Evolutionary conservation across 2,329 filamentous ascomycete genomes (phyloP), one percentile per base, ranked within the genome.

Genomic region (Pseudovirgaria hyperparasitica): DNA sequence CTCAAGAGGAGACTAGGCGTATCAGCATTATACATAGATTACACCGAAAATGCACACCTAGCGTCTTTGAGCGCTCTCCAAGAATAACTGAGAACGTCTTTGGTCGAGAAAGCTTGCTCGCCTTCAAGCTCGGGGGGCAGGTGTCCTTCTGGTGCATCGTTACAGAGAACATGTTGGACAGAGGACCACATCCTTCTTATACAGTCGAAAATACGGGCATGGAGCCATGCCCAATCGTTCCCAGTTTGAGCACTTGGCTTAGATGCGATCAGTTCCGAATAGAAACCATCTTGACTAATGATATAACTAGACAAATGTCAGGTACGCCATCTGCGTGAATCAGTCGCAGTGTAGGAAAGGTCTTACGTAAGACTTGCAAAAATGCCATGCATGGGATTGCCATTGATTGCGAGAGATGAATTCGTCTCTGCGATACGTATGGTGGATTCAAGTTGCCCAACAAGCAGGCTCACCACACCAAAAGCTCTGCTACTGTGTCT

Each of bases 31-130:
- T 6, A n/a, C 6, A 19, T 20, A 14, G 5, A 20, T 10, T 19
- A 17, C 10, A 20, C 17, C 10, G 11, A 9, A 17, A 10, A 9
- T 20, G 33, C 55, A 34, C 58, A 84, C 79, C 82, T 93, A 14
- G 86, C 82, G 55, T 98, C 90, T 35, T 93, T 87, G n/a, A 94
- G 65, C 5, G 85, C 82, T 41, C 90, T 73, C 68, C 93, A 98
- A 35, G 85, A 93, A 51, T 90, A 98, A 38, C 87, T 96, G 24
- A 98, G 57, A 11, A 92, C 67, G 41, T 92, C 84, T 46, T 94
- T 96, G 1, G 84, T 85, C 27, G 80, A 76, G 2, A 84, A 64
- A 1, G 76, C 79, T 4, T 77, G 67, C 10, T 71, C 58, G 18
- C 79, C 76, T 28, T 80, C 72, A n/a, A 82, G 52, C 15, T 87